These are phyloP conservation scores for Zygotorulaspora sp. DNA, from an alignment of 805 yeast species.

Conservation along the genomic window DNA sequence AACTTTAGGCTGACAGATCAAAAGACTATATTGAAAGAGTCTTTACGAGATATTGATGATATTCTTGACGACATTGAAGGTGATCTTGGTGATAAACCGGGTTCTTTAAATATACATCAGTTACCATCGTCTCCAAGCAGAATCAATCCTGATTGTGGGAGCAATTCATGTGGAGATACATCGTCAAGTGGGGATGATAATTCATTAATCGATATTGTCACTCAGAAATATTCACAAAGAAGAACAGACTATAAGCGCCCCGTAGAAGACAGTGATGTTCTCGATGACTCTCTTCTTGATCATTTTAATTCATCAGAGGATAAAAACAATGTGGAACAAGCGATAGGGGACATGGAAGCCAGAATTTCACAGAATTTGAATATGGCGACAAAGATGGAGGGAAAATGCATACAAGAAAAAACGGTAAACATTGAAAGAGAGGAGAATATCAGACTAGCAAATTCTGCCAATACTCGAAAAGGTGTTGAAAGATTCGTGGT, in stretches of 20 bases:
- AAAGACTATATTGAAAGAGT: conserved; percentile 10
- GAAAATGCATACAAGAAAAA: neutral
- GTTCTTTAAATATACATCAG: conserved; percentile 9
- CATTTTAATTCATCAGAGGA: conserved; percentile 11
- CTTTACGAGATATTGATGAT: conserved; percentile 31
- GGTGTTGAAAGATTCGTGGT: conserved; percentile 39
- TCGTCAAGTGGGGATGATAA: conserved; percentile 23
- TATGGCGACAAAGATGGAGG: conserved; percentile 1
- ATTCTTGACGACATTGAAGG: conserved; percentile 30
- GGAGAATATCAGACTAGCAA: conserved; percentile 30
- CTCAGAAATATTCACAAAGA: conserved; percentile 20
- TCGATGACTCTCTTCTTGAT: conserved; percentile 24
- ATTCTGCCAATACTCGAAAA: conserved; percentile 42
- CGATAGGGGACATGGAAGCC: conserved; percentile 8
- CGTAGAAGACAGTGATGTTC: conserved; percentile 7
- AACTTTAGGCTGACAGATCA: conserved; percentile 8
- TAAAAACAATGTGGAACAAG: conserved; percentile 4
- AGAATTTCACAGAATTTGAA: conserved; percentile 15
- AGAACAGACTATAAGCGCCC: neutral
- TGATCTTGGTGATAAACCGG: conserved; percentile 14
- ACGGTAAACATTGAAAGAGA: conserved; percentile 1
- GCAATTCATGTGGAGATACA: neutral
- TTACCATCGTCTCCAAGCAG: conserved; percentile 31
- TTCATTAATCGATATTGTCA: conserved; percentile 26
- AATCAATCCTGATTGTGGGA: conserved; percentile 8